A percentile compares a stretch with the other conserved stretches of the same genome.
Evolutionary conservation across 495 filamentous ascomycete genomes (phyloP).

Genomic region (Umbilicaria muhlenbergii): DNA sequence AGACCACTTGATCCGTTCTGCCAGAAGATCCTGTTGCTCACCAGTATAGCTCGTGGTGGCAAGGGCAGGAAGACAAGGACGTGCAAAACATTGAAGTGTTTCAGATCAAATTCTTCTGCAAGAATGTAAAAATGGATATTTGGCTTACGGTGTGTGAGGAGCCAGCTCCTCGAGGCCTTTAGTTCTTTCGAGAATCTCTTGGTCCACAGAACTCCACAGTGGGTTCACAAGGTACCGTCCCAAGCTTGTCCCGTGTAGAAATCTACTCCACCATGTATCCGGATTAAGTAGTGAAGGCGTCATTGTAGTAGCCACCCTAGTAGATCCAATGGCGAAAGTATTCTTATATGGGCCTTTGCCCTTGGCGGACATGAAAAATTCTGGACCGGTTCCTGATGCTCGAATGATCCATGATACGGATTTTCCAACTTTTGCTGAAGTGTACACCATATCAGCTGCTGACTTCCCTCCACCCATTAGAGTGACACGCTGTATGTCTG

Average conservation of each 20-base stretch:
- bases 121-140: not conserved
- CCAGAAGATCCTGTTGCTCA: conserved; percentile 21
- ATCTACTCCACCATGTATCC: conserved; percentile 16
- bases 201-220: conserved; percentile 13
- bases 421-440: conserved; percentile 20
- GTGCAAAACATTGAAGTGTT: too few species aligned
- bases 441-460: conserved; percentile 28
- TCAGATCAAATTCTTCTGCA: too few species aligned
- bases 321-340: conserved; percentile 3
- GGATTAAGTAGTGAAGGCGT: conserved; percentile 10
- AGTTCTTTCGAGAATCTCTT: conserved; percentile 7
- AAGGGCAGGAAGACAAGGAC: too few species aligned
- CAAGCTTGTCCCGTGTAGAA: conserved; percentile 16
- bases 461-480: conserved; percentile 29
- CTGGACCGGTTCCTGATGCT: conserved; percentile 19
- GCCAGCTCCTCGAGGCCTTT: conserved; percentile 20
- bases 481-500: conserved; percentile 13
- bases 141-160: conserved; percentile 13
- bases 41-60: not conserved
- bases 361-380: not conserved
- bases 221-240: conserved; percentile 14
- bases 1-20: conserved; percentile 21
- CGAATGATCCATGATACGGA: conserved; percentile 27
- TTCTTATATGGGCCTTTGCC: conserved; percentile 2
- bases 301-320: conserved; percentile 3